Percentiles rank a stretch among this genome's conserved stretches.
phyloP scores from a whole-genome alignment of 306 rosid genomes.

The Vigna unguiculata region DNA sequence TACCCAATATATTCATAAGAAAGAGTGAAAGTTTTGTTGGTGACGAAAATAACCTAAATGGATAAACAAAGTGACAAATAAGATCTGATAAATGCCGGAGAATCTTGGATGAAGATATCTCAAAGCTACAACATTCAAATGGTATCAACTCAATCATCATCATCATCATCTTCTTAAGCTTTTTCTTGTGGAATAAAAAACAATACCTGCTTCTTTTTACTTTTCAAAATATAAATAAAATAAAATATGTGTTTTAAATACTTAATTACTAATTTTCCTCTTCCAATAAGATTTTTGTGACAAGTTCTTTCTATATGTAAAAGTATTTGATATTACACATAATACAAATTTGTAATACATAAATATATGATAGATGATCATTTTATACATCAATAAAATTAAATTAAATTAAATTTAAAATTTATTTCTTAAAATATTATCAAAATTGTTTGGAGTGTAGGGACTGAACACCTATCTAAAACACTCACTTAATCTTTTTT shows the following conservation, averaged over 20 bases:
- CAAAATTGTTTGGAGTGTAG: too few relatives aligned
- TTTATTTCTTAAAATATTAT: too few relatives aligned
- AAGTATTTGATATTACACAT: too few relatives aligned
- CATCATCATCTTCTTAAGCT: constrained; percentile 27
- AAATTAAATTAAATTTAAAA: too few relatives aligned
- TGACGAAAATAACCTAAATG: not conserved
- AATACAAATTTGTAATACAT: too few relatives aligned
- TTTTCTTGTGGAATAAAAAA: constrained; percentile 4
- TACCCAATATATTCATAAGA: constrained; percentile 10
- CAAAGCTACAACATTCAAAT: constrained; percentile 26
- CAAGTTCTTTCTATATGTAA: too few relatives aligned
- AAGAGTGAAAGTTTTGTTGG: constrained; percentile 28
- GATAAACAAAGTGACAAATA: constrained; percentile 44
- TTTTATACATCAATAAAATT: too few relatives aligned
- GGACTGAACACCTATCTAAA: too few relatives aligned
- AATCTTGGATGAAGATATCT: constrained; percentile 46
- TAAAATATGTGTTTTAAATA: not conserved
- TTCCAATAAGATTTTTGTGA: too few relatives aligned
- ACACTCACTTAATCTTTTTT: too few relatives aligned
- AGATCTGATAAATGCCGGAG: constrained; percentile 38
- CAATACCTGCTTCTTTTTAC: not conserved
- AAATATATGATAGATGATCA: too few relatives aligned
- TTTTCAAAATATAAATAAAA: not conserved
- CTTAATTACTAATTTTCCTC: too few relatives aligned
- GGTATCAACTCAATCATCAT: constrained; percentile 48